Evolutionary conservation across 208 protist species (phyloP), one percentile per base, ranked within the genome.

Genomic region (Crithidia brevicula): DNA sequence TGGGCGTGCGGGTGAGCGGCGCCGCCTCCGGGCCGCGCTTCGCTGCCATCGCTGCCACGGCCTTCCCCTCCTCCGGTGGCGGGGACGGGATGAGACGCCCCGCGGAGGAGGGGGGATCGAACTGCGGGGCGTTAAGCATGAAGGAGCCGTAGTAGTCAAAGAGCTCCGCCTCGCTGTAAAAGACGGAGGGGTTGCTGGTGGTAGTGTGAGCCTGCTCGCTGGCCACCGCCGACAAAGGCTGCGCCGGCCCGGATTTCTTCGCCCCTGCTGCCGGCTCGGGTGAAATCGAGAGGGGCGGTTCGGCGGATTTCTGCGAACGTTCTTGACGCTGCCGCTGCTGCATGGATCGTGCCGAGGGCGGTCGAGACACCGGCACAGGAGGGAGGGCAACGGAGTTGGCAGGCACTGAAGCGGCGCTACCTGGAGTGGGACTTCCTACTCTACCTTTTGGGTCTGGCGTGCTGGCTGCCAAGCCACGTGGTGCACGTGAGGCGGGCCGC

Each of bases 121-220:
- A 65, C 27, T 64, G 25, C 40, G 43, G 57, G 5, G 67, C 22
- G 20, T 34, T 50, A 23, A 72, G 42, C 57, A 64, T 60, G n/a
- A 56, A 72, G 3, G 38, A 52, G 16, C 57, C 47, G 36, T 72
- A 58, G 40, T 49, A 72, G 57, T 72, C 67, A 18, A 65, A 58
- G 20, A 23, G 42, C 28, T 42, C 57, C 15, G 49, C 27, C 15
- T 66, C 56, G 25, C 42, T 60, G 46, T 47, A 53, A 18, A 59
- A 56, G 36, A 51, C 36, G 30, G 67, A 64, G 27, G 30, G 27
- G 33, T 33, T 58, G 6, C 34, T 40, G 18, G 27, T 28, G 25
- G 30, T 16, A n/a, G n/a, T n/a, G n/a, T n/a, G n/a, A n/a, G n/a
- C n/a, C n/a, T n/a, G n/a, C n/a, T n/a, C n/a, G n/a, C n/a, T n/a